These are phyloP conservation scores for Erodium trifolium DNA, from an alignment of 441 rosid genomes.

Conservation along the genomic window DNA sequence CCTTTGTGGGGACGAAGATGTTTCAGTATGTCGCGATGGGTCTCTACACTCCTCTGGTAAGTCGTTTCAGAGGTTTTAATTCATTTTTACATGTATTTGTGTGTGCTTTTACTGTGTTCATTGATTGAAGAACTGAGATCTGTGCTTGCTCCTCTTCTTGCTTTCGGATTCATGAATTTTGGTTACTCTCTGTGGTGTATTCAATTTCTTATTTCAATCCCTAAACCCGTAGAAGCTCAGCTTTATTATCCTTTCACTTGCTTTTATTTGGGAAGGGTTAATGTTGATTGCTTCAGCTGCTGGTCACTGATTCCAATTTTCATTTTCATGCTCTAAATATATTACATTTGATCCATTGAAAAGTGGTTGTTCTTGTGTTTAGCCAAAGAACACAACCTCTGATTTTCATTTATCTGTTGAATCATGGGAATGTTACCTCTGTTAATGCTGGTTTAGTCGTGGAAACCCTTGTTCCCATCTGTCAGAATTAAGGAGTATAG, in stretches of 20 bases:
- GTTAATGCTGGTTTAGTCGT: background rate
- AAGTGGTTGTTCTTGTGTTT: background rate
- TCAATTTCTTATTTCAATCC: conserved; percentile 19
- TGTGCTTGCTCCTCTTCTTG: conserved; percentile 26
- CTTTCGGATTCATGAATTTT: conserved; percentile 20
- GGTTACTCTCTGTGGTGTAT: conserved; percentile 19
- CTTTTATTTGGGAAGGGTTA: background rate
- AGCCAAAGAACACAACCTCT: background rate
- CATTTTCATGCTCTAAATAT: background rate
- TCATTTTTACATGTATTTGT: background rate
- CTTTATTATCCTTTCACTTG: background rate
- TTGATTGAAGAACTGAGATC: conserved; percentile 38
- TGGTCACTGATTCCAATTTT: background rate
- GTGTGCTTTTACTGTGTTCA: background rate
- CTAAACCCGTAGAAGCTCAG: conserved; percentile 17
- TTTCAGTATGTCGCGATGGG: conserved; percentile 74
- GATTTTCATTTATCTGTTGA: background rate
- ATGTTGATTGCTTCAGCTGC: background rate
- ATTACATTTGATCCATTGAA: background rate
- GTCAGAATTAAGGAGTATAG: background rate
- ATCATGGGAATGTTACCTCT: background rate
- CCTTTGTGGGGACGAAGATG: conserved; percentile 79
- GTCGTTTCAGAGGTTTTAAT: conserved; percentile 17
- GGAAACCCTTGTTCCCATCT: background rate
- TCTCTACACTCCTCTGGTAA: conserved; percentile 92